Percentiles rank a stretch among this genome's conserved stretches.
These are phyloP conservation scores for Setaria italica DNA, from an alignment of 202 grass and related monocot genomes.

Conservation along the genomic window DNA sequence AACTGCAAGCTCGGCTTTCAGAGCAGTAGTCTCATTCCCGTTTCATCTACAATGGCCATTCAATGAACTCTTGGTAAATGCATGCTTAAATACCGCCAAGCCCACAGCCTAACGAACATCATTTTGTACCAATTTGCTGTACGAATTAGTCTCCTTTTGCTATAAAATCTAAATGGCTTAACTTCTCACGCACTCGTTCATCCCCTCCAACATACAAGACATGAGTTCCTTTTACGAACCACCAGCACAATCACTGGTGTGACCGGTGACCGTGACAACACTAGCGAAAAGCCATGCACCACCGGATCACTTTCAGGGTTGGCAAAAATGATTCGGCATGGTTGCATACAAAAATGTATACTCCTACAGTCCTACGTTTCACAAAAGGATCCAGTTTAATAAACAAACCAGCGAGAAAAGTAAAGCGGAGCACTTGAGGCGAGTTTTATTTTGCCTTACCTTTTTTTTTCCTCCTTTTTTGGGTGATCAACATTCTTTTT, in stretches of 20 bases:
- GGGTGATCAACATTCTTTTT: neutral
- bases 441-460: neutral
- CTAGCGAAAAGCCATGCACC: neutral
- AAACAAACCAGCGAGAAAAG: neutral
- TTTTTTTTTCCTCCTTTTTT: neutral
- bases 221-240: neutral
- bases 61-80: no score
- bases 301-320: neutral
- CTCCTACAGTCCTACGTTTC: neutral
- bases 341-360: neutral
- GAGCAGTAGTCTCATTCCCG: no score
- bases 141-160: no score
- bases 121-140: no score
- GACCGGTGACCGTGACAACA: neutral
- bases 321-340: constrained; percentile 8
- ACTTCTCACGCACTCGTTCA: constrained; percentile 20
- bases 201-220: neutral
- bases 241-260: neutral
- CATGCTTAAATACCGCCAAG: no score
- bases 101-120: no score
- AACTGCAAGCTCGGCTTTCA: no score
- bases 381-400: neutral
- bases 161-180: neutral
- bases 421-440: no score
- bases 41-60: no score